phyloP scores from a whole-genome alignment of 257 asterid genomes.

The Solanum habrochaites region DNA sequence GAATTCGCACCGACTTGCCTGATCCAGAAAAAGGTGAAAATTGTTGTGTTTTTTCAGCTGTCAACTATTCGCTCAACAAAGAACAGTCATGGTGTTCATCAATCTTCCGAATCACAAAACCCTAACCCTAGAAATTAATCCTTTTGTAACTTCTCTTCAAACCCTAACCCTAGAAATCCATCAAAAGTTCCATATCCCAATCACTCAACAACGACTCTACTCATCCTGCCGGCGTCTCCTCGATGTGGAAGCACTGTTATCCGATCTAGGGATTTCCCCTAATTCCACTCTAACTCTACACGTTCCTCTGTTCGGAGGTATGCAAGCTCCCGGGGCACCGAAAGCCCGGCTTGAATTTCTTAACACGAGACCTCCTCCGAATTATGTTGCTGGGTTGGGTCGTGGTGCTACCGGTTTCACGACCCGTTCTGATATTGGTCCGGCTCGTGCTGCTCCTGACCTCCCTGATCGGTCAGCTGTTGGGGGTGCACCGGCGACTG shows the following conservation, averaged over 20 bases:
- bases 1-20: background rate
- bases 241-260: constrained; percentile 12
- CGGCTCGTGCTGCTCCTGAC: constrained; percentile 92
- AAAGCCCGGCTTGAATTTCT: constrained; percentile 50
- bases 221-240: constrained; percentile 38
- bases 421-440: constrained; percentile 92
- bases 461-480: constrained; percentile 58
- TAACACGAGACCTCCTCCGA: constrained; percentile 52
- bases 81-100: constrained; percentile 40
- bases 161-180: constrained; percentile 33
- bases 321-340: constrained; percentile 60
- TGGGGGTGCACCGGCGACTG: constrained; percentile 26
- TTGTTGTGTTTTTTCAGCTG: background rate
- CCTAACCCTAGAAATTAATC: constrained; percentile 41
- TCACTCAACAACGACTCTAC: constrained; percentile 46
- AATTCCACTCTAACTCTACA: constrained; percentile 50
- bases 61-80: background rate
- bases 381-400: constrained; percentile 85
- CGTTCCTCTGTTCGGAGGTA: constrained; percentile 48
- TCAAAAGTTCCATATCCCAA: constrained; percentile 23
- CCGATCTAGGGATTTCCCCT: constrained; percentile 35
- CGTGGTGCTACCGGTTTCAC: constrained; percentile 99
- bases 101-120: constrained; percentile 41
- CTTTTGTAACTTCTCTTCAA: constrained; percentile 31
- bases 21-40: background rate